Evolutionary conservation across 164 flowering plant genomes (phyloP), one percentile per base, ranked within the genome.

Genomic region (Brasenia schreberi): DNA sequence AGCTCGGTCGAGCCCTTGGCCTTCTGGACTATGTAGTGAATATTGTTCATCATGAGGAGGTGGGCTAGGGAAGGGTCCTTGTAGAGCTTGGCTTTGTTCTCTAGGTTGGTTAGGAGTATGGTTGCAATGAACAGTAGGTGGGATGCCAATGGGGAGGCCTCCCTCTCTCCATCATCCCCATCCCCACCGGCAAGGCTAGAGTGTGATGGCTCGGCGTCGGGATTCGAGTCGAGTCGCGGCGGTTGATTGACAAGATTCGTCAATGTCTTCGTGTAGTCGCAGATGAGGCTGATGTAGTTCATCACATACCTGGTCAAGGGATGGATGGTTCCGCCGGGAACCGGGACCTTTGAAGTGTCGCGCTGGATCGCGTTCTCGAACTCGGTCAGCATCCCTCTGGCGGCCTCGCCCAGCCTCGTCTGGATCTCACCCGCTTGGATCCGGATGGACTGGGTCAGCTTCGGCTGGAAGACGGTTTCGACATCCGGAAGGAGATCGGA

Each of bases 231-330:
- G 56, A 49, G 10, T 14, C 16, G 10, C 10, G 56, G 56, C 16
- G 12, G 56, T 14, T 49, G 56, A 14, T 49, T 49, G 18, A 93
- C 85, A 65, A 93, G 78, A 61, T 86, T 84, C 45, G 59, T 58
- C 67, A 93, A 71, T 6, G 90, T 88, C 72, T 79, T 78, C 76
- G 83, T 85, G 66, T 94, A 89, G 70, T 87, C 93, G 4, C 91
- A 82, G 12, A 87, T 91, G 75, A 85, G 73, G 66, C 82, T 84
- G 65, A 89, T 81, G 42, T 91, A 91, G 63, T 94, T 89, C 96
- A 94, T 91, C 67, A 89, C 97, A 70, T 89, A 89, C 75, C 96
- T 78, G 7, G 97, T 87, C 71, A 93, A 69, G 0, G 97, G 96
- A 66, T 90, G 98, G 65, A 93, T 74, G 0, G 94, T 86, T 18